Evolutionary conservation across 345 rosid genomes (phyloP).

Genomic region (Rhizophora mangle): DNA sequence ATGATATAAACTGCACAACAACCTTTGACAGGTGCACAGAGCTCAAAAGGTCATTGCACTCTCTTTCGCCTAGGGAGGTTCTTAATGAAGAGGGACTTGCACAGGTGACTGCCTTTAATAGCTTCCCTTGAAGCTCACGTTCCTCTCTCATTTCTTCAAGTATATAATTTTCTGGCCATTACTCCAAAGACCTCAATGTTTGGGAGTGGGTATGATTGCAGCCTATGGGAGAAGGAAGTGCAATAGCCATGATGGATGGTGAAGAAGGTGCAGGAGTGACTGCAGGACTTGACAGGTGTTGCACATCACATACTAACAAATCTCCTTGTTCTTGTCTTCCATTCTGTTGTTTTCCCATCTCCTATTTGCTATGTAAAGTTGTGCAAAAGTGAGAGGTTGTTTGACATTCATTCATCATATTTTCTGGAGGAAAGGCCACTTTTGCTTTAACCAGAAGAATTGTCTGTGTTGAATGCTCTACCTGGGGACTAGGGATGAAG

Average conservation of each 20-base stretch:
- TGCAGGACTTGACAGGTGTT: constrained; percentile 24
- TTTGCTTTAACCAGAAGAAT: no score
- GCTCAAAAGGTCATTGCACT: constrained; percentile 25
- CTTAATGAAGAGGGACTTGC: constrained; percentile 15
- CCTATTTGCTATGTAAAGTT: background rate
- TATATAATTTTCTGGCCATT: constrained; percentile 9
- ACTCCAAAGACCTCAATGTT: constrained; percentile 12
- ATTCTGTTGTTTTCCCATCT: background rate
- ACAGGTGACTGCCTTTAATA: constrained; percentile 31
- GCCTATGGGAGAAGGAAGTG: constrained; percentile 12
- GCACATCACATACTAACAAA: background rate
- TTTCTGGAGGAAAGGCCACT: no score
- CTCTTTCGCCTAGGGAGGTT: constrained; percentile 12
- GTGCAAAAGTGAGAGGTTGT: no score
- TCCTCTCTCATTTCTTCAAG: background rate
- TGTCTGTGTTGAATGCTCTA: no score
- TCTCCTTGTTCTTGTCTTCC: background rate
- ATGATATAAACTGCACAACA: constrained; percentile 19
- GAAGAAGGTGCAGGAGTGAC: constrained; percentile 26
- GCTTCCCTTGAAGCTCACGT: background rate
- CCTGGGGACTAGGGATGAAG: no score
- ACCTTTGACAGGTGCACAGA: constrained; percentile 29
- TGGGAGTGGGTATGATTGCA: constrained; percentile 18
- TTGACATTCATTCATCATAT: no score
- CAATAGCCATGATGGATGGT: no score